Evolutionary conservation across 129 eudicot species (phyloP), one percentile per base, ranked within the genome.

Genomic region (Ambrosia trifida): DNA sequence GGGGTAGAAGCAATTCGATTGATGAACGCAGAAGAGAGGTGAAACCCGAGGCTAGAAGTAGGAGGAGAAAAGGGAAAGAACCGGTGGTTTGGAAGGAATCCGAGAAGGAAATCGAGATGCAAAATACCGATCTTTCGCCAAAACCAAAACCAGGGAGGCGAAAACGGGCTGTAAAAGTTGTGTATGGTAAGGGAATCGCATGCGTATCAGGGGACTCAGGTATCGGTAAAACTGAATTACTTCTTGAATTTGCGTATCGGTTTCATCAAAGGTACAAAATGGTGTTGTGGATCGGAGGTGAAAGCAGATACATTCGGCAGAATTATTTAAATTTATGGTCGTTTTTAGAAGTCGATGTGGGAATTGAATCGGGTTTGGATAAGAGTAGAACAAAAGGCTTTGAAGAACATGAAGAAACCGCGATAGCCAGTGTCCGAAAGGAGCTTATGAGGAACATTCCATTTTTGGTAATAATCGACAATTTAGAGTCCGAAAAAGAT

Each of bases 241-340:
- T 95, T 79, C 89, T 95, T 35, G 99, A 95, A 69, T 95, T 87
- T 63, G 97, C 99, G 3, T 84, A 95, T 65, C 71, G 89, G 72
- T 87, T 84, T 58, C 97, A 95, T 76, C 99, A 95, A 57, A 84
- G 95, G 76, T 95, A 95, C 71, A 95, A 88, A 75, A 90, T 90
- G 99, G 96, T 95, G 11, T 81, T 95, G 44, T 95, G 99, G 99
- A 81, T 95, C 36, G 99, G 99, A 40, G 99, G 99, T 4, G 97
- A 95, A 72, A 95, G 96, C 66, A 64, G 97, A 81, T 90, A 95
- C 69, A 86, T 95, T 58, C 88, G 99, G 36, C 99, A 95, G 66
- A 95, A 90, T 75, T 95, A 95, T 74, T 70, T 95, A 46, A 95
- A 90, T 72, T 57, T 95, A 24, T 86, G 97, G 96, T 81, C 99